A percentile compares a stretch with the other conserved stretches of the same genome.
These are phyloP conservation scores for Heliosperma pusillum DNA, from an alignment of 148 eudicot species.

Conservation along the genomic window DNA sequence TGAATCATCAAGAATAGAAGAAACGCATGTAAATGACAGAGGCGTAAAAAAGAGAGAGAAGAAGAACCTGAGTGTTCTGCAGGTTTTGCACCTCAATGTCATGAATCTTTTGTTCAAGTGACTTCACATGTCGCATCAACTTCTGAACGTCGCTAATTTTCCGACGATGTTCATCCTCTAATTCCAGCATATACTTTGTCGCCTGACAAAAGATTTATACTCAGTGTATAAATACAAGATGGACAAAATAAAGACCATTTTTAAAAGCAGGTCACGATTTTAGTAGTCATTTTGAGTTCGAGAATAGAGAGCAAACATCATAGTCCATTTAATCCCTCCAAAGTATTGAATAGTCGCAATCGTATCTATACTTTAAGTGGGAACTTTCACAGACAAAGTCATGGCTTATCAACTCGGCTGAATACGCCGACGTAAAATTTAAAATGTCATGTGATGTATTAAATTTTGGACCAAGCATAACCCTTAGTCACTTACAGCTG, in stretches of 20 bases:
- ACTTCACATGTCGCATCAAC: slow-evolving; percentile 39
- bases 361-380: neutral
- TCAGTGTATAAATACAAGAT: neutral
- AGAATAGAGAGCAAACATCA: neutral
- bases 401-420: neutral
- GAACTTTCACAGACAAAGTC: neutral
- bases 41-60: neutral
- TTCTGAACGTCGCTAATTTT: slow-evolving; percentile 37
- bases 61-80: slow-evolving; percentile 66
- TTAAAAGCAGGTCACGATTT: neutral
- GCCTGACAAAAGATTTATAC: slow-evolving; percentile 51
- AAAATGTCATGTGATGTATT: neutral
- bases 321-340: neutral
- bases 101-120: slow-evolving; percentile 53
- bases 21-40: neutral
- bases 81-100: slow-evolving; percentile 59
- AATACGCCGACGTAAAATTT: neutral
- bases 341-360: neutral
- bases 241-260: neutral
- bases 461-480: neutral
- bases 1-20: slow-evolving; percentile 3
- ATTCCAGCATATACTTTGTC: slow-evolving; percentile 48
- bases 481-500: slow-evolving; percentile 42
- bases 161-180: slow-evolving; percentile 52
- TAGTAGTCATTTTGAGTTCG: neutral